Base-by-base conservation (phyloP, 805 yeast species). In the Ogataea thermomethanolica region DNA sequence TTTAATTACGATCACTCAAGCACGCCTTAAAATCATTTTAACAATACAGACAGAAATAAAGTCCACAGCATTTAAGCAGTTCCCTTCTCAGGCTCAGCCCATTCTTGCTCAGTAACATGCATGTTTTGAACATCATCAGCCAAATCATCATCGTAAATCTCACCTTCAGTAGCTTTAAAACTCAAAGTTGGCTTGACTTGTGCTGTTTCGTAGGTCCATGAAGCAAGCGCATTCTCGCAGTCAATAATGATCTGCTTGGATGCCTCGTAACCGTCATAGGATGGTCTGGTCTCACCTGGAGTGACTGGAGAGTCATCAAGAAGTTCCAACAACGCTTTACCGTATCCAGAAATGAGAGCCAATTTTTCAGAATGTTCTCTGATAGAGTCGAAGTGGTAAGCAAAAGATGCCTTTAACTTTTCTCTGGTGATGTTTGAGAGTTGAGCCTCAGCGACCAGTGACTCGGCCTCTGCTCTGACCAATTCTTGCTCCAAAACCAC, bases 261-360 rank as follows among this genome's bases (percentile, higher is more conserved):
- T 33, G 91, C 89, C 65, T 84, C 93, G 64, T 84, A 84, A 53
- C 95, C 95, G 56, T 84, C 95, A 63, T 84, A 84, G 44, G 90
- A 84, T 29, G 90, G 84, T 78, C 93, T 82, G 35, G 91, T 84
- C 70, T 85, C 95, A 73, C 95, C 95, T 44, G 95, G 95, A 44
- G 91, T 84, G 37, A 85, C 91, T 47, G 93, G 85, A 48, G 87
- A 69, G 58, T 84, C 93, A 59, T 85, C 95, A 60, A 86, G 73
- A 60, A 86, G 74, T 68, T 84, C 91, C 59, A 86, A 72, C 44
- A 86, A 66, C 24, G 91, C 93, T 70, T 84, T 84, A 68, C 95
- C 95, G 71, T 86, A 84, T 46, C 93, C 91, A 39, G 95, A 91
- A 65, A 87, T 82, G 56, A 86, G 71, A 41, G 93, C 91, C 53